Evolutionary conservation across 73 alveolate species (phyloP).

Genomic region (Paramecium primaurelia): DNA sequence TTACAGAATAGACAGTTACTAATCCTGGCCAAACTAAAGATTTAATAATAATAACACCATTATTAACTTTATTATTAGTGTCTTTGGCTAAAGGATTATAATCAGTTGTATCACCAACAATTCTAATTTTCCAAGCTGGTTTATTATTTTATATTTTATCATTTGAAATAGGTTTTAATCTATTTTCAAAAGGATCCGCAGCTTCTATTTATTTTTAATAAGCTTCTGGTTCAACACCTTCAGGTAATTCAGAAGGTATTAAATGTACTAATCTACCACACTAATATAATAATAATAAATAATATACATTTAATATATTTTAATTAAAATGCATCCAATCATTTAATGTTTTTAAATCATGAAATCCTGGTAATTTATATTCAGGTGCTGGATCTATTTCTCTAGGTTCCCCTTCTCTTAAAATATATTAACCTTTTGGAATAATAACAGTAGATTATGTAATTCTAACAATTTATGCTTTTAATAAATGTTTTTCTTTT

Average conservation of each 20-base stretch:
- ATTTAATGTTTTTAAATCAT: conserved; percentile 74
- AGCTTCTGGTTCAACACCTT: conserved; percentile 71
- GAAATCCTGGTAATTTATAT: conserved; percentile 70
- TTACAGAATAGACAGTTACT: conserved; percentile 63
- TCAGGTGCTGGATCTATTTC: conserved; percentile 79
- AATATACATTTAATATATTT: no score
- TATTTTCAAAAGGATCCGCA: conserved; percentile 72
- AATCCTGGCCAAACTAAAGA: conserved; percentile 98
- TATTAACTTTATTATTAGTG: conserved; percentile 76
- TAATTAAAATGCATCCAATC: conserved; percentile 54
- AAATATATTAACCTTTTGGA: conserved; percentile 82
- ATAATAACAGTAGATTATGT: conserved; percentile 81
- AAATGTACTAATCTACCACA: conserved; percentile 82
- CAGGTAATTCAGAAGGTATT: conserved; percentile 66
- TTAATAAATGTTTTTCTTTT: conserved; percentile 86
- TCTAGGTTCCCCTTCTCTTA: conserved; percentile 77
- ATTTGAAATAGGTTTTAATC: conserved; percentile 64
- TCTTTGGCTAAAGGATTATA: conserved; percentile 72
- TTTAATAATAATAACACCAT: conserved; percentile 79
- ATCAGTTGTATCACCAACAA: conserved; percentile 80
- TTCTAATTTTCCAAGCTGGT: conserved; percentile 74
- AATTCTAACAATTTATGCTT: conserved; percentile 92
- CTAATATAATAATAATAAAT: background rate
- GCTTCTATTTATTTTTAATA: conserved; percentile 62
- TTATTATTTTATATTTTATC: conserved; percentile 67